These are phyloP conservation scores for Spizellomyces punctatus DNA, from an alignment of 192 early-diverging fungal genomes.

Conservation along the genomic window DNA sequence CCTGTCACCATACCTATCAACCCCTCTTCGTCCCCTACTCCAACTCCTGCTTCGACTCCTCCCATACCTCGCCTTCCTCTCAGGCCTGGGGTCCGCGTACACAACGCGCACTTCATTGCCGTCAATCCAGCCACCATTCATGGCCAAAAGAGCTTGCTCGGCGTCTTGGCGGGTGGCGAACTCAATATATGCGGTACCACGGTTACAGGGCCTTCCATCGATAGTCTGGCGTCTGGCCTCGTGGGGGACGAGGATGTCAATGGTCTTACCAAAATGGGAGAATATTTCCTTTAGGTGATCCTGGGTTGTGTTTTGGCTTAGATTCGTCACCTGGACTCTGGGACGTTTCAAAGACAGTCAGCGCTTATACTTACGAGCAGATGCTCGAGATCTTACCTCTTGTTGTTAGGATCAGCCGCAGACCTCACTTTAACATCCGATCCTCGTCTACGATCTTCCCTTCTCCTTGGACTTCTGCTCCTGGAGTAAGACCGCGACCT, in stretches of 20 bases:
- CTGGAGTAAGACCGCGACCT: neutral
- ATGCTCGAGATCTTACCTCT: neutral
- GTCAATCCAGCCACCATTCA: conserved; percentile 39
- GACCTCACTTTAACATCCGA: neutral
- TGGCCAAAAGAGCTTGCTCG: conserved; percentile 20
- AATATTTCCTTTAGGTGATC: conserved; percentile 32
- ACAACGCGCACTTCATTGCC: conserved; percentile 12
- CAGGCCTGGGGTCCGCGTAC: conserved; percentile 9
- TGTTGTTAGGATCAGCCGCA: conserved; percentile 13
- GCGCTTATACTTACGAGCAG: too few species aligned
- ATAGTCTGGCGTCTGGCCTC: neutral
- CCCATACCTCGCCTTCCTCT: neutral
- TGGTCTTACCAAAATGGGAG: conserved; percentile 16
- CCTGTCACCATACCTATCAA: neutral
- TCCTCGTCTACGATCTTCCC: neutral
- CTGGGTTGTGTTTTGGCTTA: conserved; percentile 23
- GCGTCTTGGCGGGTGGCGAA: conserved; percentile 35
- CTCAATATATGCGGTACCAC: conserved; percentile 25
- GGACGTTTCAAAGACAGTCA: neutral
- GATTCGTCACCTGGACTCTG: conserved; percentile 12
- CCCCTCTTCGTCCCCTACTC: neutral
- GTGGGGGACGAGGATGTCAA: conserved; percentile 3
- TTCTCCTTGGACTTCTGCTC: conserved; percentile 8
- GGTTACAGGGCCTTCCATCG: neutral
- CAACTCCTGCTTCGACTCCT: neutral